Conservation (phyloP, 2,329 filamentous ascomycete genomes). For the Phaeosphaeriaceae sp. region DNA sequence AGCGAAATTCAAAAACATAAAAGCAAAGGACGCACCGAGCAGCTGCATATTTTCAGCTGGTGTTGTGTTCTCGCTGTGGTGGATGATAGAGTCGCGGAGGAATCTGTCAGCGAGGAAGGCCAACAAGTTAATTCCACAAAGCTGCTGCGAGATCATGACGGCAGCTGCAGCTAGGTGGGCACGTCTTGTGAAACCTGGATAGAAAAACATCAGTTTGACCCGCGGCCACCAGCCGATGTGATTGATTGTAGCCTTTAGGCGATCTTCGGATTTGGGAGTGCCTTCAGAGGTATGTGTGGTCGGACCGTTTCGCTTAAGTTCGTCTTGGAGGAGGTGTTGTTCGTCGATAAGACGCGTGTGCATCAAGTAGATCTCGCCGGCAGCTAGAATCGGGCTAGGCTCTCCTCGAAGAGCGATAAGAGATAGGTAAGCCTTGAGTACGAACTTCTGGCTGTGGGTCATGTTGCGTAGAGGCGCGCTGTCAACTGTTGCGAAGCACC, state of each 20-base stretch:
- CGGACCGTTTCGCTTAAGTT: constrained; percentile 47
- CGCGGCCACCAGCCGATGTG: constrained; percentile 63
- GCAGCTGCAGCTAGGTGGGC: constrained; percentile 76
- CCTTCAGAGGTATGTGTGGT: not conserved
- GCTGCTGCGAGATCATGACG: constrained; percentile 60
- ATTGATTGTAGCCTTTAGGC: not conserved
- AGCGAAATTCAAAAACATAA: too few relatives aligned
- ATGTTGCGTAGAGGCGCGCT: too few relatives aligned
- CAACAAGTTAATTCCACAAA: constrained; percentile 41
- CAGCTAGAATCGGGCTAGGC: constrained; percentile 43
- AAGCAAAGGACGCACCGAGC: constrained; percentile 43
- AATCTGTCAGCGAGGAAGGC: not conserved
- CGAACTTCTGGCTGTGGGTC: not conserved
- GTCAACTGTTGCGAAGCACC: not conserved
- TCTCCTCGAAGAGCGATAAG: constrained; percentile 36
- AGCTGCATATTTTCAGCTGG: constrained; percentile 78
- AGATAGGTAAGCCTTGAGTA: constrained; percentile 41
- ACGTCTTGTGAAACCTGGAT: constrained; percentile 51
- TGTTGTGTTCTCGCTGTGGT: constrained; percentile 5
- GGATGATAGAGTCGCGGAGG: not conserved
- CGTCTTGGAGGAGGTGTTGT: constrained; percentile 41
- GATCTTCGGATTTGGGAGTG: not conserved
- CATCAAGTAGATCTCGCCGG: constrained; percentile 52
- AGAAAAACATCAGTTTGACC: constrained; percentile 58
- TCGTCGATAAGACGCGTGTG: constrained; percentile 42